Evolutionary conservation across 441 rosid genomes (phyloP), one percentile per base, ranked within the genome.

Genomic region (Syzygium syzygioides): DNA sequence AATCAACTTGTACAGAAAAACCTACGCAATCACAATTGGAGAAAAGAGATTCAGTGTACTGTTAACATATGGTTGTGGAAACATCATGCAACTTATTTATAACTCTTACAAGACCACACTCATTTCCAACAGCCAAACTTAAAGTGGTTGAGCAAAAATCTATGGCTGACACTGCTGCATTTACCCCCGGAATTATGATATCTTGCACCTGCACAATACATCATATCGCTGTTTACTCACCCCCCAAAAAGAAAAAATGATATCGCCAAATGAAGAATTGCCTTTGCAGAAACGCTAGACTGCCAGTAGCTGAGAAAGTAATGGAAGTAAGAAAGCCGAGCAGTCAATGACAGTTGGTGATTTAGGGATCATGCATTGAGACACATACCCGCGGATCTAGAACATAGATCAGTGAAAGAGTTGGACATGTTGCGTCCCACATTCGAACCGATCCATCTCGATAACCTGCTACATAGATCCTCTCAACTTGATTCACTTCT

Each of bases 91-190:
- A 34, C 68, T 55, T 37, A 92, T 76, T 85, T 76, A 30, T 87
- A 90, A 87, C 87, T 94, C 96, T 96, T 97, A 97, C 99, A 96
- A 91, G 92, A 93, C 98, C 99, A 94, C 94, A 85, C 91, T 94
- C 95, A 91, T 93, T 92, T 91, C 98, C 99, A 89, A 94, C 88
- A 88, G 98, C 98, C 93, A 97, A 93, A 90, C 68, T 93, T 87
- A 94, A 90, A 86, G 95, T 92, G 91, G 87, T 57, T 55, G 96
- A 92, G 95, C 98, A 96, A 90, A 95, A 93, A 85, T 91, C 96
- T 91, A 97, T 50, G 86, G 97, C 94, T 60, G 97, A 94, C 88
- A 95, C 92, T 55, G 98, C 86, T 90, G 95, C 92, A 87, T 87
- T 90, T 89, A 89, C 91, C 88, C 91, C 93, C 90, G 91, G 86